Conservation (phyloP, 257 asterid species). For the Salvia hispanica region DNA sequence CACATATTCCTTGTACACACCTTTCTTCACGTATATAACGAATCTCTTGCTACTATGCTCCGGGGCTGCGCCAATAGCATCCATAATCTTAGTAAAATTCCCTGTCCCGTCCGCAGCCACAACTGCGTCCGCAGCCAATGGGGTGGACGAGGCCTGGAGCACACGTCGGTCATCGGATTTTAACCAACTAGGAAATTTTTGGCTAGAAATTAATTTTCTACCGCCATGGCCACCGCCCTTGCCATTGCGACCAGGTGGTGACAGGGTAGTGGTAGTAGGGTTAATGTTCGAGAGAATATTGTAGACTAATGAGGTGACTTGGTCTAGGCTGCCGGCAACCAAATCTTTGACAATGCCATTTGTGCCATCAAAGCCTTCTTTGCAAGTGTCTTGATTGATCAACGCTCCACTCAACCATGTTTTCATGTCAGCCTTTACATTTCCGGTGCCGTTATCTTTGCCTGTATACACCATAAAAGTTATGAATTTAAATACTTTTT, state of each 20-base stretch:
- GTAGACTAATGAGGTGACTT: conserved; percentile 38
- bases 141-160: conserved; percentile 34
- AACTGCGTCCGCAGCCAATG: conserved; percentile 37
- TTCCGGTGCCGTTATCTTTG: conserved; percentile 47
- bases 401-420: conserved; percentile 64
- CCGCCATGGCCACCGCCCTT: conserved; percentile 26
- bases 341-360: conserved; percentile 28
- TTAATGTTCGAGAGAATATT: conserved; percentile 40
- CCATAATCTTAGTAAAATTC: conserved; percentile 42
- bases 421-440: conserved; percentile 46
- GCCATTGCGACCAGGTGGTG: background rate
- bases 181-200: conserved; percentile 46
- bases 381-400: conserved; percentile 58
- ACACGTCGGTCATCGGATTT: conserved; percentile 37
- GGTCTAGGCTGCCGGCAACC: conserved; percentile 33
- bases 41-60: conserved; percentile 35
- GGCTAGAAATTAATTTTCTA: conserved; percentile 18
- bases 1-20: conserved; percentile 63
- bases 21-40: conserved; percentile 58
- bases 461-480: conserved; percentile 28
- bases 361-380: conserved; percentile 54
- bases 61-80: conserved; percentile 53
- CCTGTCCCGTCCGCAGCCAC: conserved; percentile 64
- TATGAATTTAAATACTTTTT: background rate
- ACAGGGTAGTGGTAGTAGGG: conserved; percentile 16